Evolutionary conservation across 2,329 filamentous ascomycete species (phyloP).

Genomic region (Colletotrichum tabaci): DNA sequence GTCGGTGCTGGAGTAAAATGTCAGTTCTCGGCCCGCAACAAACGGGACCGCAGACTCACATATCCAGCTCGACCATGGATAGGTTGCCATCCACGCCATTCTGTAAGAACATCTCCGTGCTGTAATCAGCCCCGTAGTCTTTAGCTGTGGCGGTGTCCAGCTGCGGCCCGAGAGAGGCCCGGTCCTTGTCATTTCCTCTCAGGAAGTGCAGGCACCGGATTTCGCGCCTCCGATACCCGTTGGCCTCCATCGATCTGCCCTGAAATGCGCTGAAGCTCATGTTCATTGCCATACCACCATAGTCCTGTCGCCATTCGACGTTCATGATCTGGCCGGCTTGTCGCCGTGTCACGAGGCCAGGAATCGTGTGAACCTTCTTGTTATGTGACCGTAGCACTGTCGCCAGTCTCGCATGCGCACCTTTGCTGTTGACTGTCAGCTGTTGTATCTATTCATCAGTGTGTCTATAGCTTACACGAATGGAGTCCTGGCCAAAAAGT

Average conservation of each 20-base stretch:
- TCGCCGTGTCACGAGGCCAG: constrained; percentile 24
- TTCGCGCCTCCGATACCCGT: constrained; percentile 24
- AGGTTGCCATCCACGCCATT: constrained; percentile 6
- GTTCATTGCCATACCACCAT: constrained; percentile 9
- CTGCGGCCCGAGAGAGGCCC: not conserved
- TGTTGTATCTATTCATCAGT: not conserved
- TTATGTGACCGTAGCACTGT: constrained; percentile 1
- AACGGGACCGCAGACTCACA: constrained; percentile 21
- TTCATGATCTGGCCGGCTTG: constrained; percentile 33
- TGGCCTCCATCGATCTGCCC: constrained; percentile 21
- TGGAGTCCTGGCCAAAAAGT: not conserved
- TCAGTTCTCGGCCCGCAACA: not conserved
- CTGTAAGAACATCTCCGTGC: constrained; percentile 22
- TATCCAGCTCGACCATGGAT: constrained; percentile 31
- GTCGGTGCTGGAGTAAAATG: constrained; percentile 13
- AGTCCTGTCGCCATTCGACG: constrained; percentile 26
- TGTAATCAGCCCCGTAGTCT: not conserved
- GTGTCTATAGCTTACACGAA: constrained; percentile 3
- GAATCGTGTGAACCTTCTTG: constrained; percentile 4
- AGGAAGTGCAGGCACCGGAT: constrained; percentile 28
- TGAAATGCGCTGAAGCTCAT: constrained; percentile 35
- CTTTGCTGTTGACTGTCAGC: constrained; percentile 3
- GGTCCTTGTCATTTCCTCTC: not conserved
- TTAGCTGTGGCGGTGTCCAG: not conserved
- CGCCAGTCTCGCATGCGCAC: constrained; percentile 9